Evolutionary conservation across 306 rosid species (phyloP), one percentile per base, ranked within the genome.

Genomic region (Sechiopsis laciniata): DNA sequence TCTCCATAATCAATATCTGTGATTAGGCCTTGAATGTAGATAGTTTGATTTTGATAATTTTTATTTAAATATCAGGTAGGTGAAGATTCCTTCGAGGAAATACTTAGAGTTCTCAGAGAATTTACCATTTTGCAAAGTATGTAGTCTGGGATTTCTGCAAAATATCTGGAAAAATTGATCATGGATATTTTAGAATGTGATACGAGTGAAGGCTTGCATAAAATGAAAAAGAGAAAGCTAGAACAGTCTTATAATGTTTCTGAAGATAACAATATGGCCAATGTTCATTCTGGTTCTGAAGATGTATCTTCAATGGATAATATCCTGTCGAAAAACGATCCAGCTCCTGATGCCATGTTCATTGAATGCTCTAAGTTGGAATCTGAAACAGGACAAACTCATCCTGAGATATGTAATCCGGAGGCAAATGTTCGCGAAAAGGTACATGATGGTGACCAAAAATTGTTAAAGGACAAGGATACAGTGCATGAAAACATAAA

Each of bases 301-400:
- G 75, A 58, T 70, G 32, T 16, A 26, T 75, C 77, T 50, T 80
- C 55, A 42, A 42, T 62, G 46, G 71, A 83, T 72, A 16, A 54
- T 75, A 69, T 56, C 51, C 17, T 55, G 35, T 74, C 73, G 19
- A 77, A 76, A 56, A 52, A 59, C 7, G 74, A 68, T 75, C 74
- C 72, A 62, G 75, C 82, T 54, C 26, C 72, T 3, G 73, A 73
- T 72, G 79, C 72, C 82, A 63, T 72, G n/a, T 75, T 64, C 58
- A 66, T 76, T 74, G 53, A 7, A 7, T 29, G 48, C 70, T 24
- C 76, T 29, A 57, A 72, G 67, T 58, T 53, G 51, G 84, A 81
- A 78, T 63, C 56, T 35, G 80, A 72, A 67, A 60, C 58, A 73
- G 54, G 75, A 72, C 79, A 82, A 66, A n/a, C 55, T 61, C 67